Evolutionary conservation across 2,329 filamentous ascomycete species (phyloP).

Genomic region (Aspergillus bombycis): DNA sequence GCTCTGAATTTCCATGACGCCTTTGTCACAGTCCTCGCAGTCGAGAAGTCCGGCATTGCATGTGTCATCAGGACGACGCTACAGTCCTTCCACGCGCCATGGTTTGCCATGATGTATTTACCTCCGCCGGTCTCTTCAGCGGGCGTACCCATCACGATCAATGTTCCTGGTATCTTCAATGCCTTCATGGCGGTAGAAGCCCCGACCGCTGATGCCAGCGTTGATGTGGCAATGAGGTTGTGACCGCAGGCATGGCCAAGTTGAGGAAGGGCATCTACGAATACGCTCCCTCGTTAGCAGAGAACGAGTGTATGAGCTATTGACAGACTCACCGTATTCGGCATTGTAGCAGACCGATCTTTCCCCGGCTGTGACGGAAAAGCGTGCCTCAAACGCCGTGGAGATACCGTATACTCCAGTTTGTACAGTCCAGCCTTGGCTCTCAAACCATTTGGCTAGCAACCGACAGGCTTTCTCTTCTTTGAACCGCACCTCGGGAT

Average conservation of each 20-base stretch:
- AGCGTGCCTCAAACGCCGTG: neutral
- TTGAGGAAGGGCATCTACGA: neutral
- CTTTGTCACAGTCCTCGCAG: neutral
- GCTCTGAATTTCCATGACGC: constrained; percentile 5
- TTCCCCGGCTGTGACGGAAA: neutral
- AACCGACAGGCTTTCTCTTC: neutral
- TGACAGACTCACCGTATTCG: neutral
- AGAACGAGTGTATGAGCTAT: neutral
- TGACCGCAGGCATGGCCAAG: constrained; percentile 2
- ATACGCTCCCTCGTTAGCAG: neutral
- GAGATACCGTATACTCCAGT: neutral
- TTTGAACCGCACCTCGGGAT: neutral
- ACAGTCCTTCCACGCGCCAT: neutral
- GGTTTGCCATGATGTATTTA: constrained; percentile 2
- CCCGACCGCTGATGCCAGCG: neutral
- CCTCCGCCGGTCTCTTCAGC: constrained; percentile 4
- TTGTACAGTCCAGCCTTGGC: neutral
- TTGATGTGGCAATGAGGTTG: constrained; percentile 1
- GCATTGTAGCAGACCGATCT: neutral
- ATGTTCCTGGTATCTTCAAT: neutral
- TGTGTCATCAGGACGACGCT: constrained; percentile 1
- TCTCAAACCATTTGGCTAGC: neutral
- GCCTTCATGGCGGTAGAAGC: neutral
- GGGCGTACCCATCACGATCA: constrained; percentile 1
- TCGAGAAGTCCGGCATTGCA: neutral